phyloP scores from a whole-genome alignment of 2,329 filamentous ascomycete species.

The Pseudophaeomoniella oleicola region DNA sequence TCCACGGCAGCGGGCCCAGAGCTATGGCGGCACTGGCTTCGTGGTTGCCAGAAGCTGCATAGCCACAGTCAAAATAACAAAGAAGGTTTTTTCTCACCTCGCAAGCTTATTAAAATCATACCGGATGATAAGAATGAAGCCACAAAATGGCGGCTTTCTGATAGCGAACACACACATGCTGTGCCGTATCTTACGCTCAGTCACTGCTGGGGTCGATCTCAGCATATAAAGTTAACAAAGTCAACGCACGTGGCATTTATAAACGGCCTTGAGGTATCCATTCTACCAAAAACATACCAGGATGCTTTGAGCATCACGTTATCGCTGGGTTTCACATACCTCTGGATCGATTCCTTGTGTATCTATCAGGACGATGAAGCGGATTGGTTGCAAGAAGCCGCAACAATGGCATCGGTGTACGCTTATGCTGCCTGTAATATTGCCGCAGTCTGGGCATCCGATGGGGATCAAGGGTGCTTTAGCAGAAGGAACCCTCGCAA shows the following conservation, averaged over 20 bases:
- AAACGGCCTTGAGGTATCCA: constrained; percentile 3
- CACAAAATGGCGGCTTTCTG: too few relatives aligned
- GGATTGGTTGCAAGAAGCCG: not conserved
- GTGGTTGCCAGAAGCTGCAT: too few relatives aligned
- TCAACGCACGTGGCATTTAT: not conserved
- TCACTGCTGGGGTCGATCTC: constrained; percentile 1
- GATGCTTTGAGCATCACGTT: constrained; percentile 12
- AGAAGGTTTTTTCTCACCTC: too few relatives aligned
- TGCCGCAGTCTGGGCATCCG: constrained; percentile 4
- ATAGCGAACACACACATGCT: too few relatives aligned
- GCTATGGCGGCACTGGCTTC: too few relatives aligned
- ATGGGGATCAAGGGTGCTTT: constrained; percentile 4
- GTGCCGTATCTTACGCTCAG: constrained; percentile 1
- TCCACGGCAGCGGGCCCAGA: too few relatives aligned
- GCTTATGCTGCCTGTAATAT: constrained; percentile 5
- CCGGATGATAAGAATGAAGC: too few relatives aligned
- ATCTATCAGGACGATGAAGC: constrained; percentile 10
- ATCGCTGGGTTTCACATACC: constrained; percentile 7
- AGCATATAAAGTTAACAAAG: not conserved
- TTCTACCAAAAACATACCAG: constrained; percentile 12
- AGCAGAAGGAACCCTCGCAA: constrained; percentile 1
- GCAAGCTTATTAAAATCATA: too few relatives aligned
- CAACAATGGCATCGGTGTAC: constrained; percentile 3
- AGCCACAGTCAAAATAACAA: too few relatives aligned
- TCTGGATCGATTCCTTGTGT: constrained; percentile 16